phyloP scores from a whole-genome alignment of 257 asterid genomes.

The Solanum bulbocastanum region DNA sequence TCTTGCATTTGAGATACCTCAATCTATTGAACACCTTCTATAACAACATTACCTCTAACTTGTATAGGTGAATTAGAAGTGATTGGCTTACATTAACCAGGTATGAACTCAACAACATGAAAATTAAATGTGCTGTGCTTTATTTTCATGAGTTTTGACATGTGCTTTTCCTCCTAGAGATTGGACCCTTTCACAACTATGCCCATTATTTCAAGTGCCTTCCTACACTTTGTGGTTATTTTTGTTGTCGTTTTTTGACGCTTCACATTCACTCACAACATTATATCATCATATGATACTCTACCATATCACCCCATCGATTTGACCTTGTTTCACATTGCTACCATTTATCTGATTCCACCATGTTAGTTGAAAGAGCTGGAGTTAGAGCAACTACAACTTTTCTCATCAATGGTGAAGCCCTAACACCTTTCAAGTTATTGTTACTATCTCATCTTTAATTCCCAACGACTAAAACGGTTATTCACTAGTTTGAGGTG shows the following conservation, averaged over 20 bases:
- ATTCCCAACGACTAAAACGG: neutral
- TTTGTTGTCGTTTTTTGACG: neutral
- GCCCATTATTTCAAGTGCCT: neutral
- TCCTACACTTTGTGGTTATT: neutral
- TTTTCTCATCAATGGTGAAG: neutral
- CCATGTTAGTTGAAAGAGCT: neutral
- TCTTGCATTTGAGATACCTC: neutral
- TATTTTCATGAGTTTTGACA: neutral
- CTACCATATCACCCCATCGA: neutral
- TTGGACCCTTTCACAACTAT: neutral
- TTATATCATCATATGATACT: neutral
- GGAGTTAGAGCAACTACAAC: neutral
- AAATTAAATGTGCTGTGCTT: neutral
- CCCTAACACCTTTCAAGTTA: neutral
- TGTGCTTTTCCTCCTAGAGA: neutral
- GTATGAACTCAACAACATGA: neutral
- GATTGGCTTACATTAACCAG: neutral
- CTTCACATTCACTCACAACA: neutral
- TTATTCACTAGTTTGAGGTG: neutral
- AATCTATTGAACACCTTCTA: neutral
- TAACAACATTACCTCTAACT: neutral
- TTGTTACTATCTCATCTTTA: neutral
- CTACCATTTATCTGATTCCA: neutral
- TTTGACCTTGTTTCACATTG: neutral
- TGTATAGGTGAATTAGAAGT: neutral